phyloP scores from a whole-genome alignment of 768 basidiomycete species.

The Amanita muscaria region DNA sequence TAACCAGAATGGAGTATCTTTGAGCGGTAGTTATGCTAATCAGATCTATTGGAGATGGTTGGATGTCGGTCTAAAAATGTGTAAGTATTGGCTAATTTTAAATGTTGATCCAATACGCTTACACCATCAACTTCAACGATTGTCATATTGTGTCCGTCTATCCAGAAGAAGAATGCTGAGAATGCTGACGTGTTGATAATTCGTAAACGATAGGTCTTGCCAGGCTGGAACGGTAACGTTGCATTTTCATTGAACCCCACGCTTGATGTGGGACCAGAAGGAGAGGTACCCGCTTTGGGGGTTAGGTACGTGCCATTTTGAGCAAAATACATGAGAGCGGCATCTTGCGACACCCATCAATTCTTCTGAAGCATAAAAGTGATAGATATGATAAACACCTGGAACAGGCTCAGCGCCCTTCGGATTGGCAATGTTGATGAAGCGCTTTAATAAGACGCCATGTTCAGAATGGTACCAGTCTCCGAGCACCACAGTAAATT shows the following conservation, averaged over 20 bases:
- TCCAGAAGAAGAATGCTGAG: conserved; percentile 75
- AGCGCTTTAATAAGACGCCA: conserved; percentile 46
- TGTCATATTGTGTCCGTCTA: conserved; percentile 80
- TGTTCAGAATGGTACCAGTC: conserved; percentile 94
- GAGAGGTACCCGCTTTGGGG: conserved; percentile 42
- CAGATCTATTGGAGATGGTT: conserved; percentile 63
- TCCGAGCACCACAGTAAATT: conserved; percentile 76
- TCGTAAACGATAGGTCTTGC: conserved; percentile 85
- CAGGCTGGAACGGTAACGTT: conserved; percentile 73
- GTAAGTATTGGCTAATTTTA: background rate
- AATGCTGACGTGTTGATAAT: conserved; percentile 80
- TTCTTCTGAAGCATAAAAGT: background rate
- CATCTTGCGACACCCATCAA: conserved; percentile 35
- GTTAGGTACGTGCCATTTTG: conserved; percentile 66
- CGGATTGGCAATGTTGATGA: conserved; percentile 68
- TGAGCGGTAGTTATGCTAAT: conserved; percentile 79
- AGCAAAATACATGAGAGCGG: conserved; percentile 77
- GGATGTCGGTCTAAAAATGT: conserved; percentile 55
- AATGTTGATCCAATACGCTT: conserved; percentile 20
- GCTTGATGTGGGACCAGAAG: conserved; percentile 40
- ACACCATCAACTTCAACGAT: conserved; percentile 83
- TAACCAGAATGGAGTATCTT: conserved; percentile 88
- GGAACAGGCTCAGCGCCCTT: conserved; percentile 85
- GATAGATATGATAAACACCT: conserved; percentile 28
- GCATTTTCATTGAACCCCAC: conserved; percentile 87